Base-by-base conservation (phyloP, 2,329 filamentous ascomycete species). In the Pseudofabraea citricarpa region DNA sequence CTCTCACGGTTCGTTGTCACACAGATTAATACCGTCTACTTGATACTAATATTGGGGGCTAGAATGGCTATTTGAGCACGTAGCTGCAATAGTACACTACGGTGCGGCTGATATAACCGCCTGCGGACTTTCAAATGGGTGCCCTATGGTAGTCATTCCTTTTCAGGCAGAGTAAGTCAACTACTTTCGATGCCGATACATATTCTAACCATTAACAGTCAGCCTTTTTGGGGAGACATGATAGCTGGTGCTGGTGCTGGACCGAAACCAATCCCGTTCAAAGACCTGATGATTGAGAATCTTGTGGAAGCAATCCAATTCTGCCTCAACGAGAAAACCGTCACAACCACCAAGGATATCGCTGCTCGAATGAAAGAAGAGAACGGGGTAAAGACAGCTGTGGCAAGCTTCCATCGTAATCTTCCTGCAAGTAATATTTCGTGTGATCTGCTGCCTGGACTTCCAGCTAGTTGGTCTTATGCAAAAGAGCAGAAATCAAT, bases 81-180 rank as follows among this genome's bases (percentile, higher is more conserved):
- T 93, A 1, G 83, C 85, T 0, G 83, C 81, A 26, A 87, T 93
- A 2, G 83, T 90, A 9, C 88, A 93, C 56, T 88, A 93, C 48
- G 88, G 88, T 21, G 88, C 88, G 44, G 88, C 88, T 3, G 88
- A 88, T 6, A 94, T 88, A 3, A 91, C 86, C 1, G 87, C 88
- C 0, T 85, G 87, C 1, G 88, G 88, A 6, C 85, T 93, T 47
- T 77, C 83, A 13, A 76, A 81, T 1, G 87, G 87, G 19, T 80
- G 81, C 42, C 87, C 88, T 2, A 93, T 87, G 0, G 76, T 90
- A 2, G 75, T 93, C 4, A 80, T 93, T 0, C 87, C 88, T 0
- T 36, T 36, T 18, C 20, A 16, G 16, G 32, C n/a, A 3, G 85
- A 90, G n/a, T n/a, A n/a, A n/a, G n/a, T n/a, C n/a, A n/a, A n/a